Conservation (phyloP, 768 basidiomycete species). For the Trametes gibbosa region DNA sequence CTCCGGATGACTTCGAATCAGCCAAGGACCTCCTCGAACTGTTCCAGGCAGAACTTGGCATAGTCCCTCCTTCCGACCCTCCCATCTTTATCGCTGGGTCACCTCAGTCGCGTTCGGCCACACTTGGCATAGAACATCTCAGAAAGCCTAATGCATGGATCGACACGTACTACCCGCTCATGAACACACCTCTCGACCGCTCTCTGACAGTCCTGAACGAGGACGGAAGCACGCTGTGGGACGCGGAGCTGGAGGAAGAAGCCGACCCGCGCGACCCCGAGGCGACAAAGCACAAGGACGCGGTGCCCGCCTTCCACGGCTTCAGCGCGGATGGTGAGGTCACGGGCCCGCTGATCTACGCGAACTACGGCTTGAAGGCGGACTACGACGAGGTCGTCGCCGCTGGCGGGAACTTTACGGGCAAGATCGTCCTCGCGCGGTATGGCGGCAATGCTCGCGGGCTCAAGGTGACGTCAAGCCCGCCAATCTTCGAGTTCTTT, state of each 20-base stretch:
- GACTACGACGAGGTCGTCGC: slow-evolving; percentile 67
- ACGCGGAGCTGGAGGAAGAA: slow-evolving; percentile 69
- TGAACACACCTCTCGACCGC: slow-evolving; percentile 74
- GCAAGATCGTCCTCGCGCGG: slow-evolving; percentile 73
- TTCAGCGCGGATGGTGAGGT: slow-evolving; percentile 74
- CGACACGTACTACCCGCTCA: slow-evolving; percentile 82
- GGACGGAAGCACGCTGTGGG: slow-evolving; percentile 63
- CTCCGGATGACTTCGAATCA: slow-evolving; percentile 49
- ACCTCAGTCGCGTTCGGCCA: slow-evolving; percentile 60
- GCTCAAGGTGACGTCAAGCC: slow-evolving; percentile 56
- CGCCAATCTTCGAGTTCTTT: not conserved
- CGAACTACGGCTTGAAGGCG: slow-evolving; percentile 72
- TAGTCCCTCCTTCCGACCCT: slow-evolving; percentile 41
- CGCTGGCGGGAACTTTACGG: slow-evolving; percentile 69
- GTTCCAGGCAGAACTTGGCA: slow-evolving; percentile 63
- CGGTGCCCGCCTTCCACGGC: slow-evolving; percentile 82
- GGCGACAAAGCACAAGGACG: slow-evolving; percentile 60
- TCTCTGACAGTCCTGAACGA: slow-evolving; percentile 61
- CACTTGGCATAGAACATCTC: slow-evolving; percentile 47
- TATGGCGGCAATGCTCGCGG: slow-evolving; percentile 82
- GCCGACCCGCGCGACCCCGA: slow-evolving; percentile 74
- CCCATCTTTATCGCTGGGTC: slow-evolving; percentile 79
- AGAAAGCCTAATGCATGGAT: slow-evolving; percentile 70
- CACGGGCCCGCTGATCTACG: slow-evolving; percentile 68
- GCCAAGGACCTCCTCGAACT: slow-evolving; percentile 64